Evolutionary conservation across 2,329 filamentous ascomycete genomes (phyloP).

Genomic region (Huntiella decipiens): DNA sequence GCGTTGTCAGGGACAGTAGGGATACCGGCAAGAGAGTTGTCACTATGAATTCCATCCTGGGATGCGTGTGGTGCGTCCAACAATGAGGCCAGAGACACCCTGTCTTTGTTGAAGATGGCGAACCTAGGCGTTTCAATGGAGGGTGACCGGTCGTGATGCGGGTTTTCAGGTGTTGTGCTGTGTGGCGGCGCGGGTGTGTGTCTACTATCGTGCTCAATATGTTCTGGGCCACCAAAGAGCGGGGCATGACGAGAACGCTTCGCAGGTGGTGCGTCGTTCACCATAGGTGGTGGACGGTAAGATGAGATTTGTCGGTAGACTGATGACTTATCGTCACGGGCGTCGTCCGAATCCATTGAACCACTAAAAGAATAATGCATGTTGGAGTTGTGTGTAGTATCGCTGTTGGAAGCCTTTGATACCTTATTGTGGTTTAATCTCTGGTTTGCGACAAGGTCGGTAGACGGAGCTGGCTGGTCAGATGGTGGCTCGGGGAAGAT

Average conservation of each 20-base stretch:
- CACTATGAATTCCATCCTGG: slow-evolving; percentile 4
- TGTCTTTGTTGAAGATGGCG: slow-evolving; percentile 32
- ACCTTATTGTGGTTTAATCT: no score
- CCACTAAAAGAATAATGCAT: no score
- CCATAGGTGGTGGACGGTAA: slow-evolving; percentile 13
- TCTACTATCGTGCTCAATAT: slow-evolving; percentile 16
- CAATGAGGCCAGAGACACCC: slow-evolving; percentile 41
- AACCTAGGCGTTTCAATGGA: slow-evolving; percentile 28
- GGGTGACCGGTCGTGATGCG: no score
- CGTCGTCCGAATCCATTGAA: no score
- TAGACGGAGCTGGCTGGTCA: no score
- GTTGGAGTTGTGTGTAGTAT: no score
- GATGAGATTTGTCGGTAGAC: neutral
- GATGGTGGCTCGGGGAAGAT: no score
- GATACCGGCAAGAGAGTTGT: slow-evolving; percentile 1
- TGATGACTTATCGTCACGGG: no score
- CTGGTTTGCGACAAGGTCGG: no score
- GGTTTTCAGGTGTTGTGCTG: neutral
- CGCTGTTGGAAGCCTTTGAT: no score
- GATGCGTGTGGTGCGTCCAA: slow-evolving; percentile 32
- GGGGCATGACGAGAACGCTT: slow-evolving; percentile 23
- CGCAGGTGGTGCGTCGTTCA: neutral
- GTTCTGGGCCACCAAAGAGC: slow-evolving; percentile 39
- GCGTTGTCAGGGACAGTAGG: slow-evolving; percentile 8
- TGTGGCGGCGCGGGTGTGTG: slow-evolving; percentile 12